These are phyloP conservation scores for Ceratocystis alfenasii DNA, from an alignment of 2,329 filamentous ascomycete genomes.

Conservation along the genomic window DNA sequence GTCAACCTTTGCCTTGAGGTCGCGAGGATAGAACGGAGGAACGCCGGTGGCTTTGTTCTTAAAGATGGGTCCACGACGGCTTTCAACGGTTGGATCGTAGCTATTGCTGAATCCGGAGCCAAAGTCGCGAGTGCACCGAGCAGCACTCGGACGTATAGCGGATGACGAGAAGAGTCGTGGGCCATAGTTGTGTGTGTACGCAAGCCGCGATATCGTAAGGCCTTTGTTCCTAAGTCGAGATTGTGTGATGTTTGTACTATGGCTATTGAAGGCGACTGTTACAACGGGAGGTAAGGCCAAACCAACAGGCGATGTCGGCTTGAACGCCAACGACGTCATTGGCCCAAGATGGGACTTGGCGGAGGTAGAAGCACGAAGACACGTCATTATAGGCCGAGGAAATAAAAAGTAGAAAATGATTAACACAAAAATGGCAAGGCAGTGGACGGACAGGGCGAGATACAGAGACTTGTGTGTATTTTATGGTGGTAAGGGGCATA, in stretches of 20 bases:
- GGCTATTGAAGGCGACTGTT: neutral
- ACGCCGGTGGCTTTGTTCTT: constrained; percentile 42
- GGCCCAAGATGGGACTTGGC: neutral
- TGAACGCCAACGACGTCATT: constrained; percentile 15
- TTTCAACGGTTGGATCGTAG: constrained; percentile 44
- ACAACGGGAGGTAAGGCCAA: neutral
- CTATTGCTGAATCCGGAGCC: constrained; percentile 47
- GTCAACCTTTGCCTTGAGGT: constrained; percentile 81
- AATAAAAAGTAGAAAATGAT: constrained; percentile 1
- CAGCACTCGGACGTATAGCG: constrained; percentile 23
- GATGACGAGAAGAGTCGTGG: constrained; percentile 26
- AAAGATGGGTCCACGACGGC: constrained; percentile 49
- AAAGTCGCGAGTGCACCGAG: constrained; percentile 38
- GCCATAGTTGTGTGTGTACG: constrained; percentile 16
- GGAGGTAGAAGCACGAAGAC: constrained; percentile 10
- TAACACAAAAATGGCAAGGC: neutral
- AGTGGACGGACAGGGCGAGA: neutral
- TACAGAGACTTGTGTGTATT: neutral
- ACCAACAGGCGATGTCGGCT: neutral
- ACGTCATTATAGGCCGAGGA: constrained; percentile 12
- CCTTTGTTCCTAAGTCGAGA: neutral
- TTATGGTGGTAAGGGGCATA: neutral
- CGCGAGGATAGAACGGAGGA: constrained; percentile 51
- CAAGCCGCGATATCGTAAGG: constrained; percentile 18
- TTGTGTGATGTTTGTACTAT: neutral